These are phyloP conservation scores for Pythium myriotylum DNA, from an alignment of 352 stramenopile genomes.

Conservation along the genomic window DNA sequence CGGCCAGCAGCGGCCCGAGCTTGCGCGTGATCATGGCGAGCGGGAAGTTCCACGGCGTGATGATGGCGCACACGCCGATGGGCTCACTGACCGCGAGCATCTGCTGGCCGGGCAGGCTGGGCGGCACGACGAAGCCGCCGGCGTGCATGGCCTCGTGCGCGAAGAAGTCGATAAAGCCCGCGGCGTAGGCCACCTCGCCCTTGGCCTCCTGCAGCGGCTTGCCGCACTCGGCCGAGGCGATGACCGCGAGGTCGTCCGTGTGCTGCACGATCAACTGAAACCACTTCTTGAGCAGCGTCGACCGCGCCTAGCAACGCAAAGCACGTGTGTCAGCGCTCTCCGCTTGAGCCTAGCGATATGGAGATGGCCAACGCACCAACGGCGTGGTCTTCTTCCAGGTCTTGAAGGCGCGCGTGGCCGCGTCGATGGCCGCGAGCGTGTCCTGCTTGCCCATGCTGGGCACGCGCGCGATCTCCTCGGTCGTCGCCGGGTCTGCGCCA, in stretches of 20 bases:
- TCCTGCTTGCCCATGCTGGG: constrained; percentile 63
- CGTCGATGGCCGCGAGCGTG: constrained; percentile 61
- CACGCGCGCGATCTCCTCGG: constrained; percentile 60
- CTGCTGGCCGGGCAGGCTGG: constrained; percentile 42
- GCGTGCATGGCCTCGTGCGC: constrained; percentile 91
- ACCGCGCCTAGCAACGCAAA: constrained; percentile 35
- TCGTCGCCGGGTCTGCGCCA: constrained; percentile 60
- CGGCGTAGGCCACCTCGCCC: constrained; percentile 93
- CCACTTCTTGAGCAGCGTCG: constrained; percentile 73
- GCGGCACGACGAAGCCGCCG: constrained; percentile 77
- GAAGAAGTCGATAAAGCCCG: constrained; percentile 96
- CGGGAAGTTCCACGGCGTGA: constrained; percentile 39
- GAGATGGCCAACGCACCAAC: constrained; percentile 39
- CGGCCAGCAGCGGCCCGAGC: constrained; percentile 90
- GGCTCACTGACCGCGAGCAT: constrained; percentile 87
- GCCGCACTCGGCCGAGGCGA: constrained; percentile 96
- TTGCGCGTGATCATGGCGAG: constrained; percentile 98
- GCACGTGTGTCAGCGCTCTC: neutral
- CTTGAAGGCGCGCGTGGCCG: constrained; percentile 52
- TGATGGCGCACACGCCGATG: constrained; percentile 97
- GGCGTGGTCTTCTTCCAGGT: constrained; percentile 68
- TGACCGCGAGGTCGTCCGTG: constrained; percentile 75
- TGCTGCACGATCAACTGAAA: constrained; percentile 57
- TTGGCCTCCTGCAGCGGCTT: constrained; percentile 94
- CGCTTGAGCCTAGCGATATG: too few relatives aligned